Evolutionary conservation across 805 yeast genomes (phyloP).

Genomic region (Saturnispora serradocipensis): DNA sequence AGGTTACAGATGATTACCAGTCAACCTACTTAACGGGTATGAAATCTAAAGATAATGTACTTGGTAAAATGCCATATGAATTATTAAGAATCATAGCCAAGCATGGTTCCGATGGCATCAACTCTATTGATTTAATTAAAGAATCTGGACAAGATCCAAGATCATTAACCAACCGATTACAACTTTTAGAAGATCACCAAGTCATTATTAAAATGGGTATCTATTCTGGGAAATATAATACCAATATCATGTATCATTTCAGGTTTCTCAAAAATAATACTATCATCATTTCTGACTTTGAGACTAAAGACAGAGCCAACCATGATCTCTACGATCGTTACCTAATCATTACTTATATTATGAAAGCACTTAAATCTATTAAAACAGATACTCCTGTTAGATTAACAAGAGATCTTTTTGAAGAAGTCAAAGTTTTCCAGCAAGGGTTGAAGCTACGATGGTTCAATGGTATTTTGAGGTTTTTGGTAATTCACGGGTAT

Average conservation of each 20-base stretch:
- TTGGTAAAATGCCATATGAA: constrained; percentile 50
- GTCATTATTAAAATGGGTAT: constrained; percentile 34
- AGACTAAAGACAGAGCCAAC: constrained; percentile 11
- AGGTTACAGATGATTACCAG: constrained; percentile 45
- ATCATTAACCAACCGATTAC: constrained; percentile 56
- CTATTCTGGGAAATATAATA: constrained; percentile 38
- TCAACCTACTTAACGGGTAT: constrained; percentile 52
- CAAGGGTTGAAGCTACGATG: constrained; percentile 28
- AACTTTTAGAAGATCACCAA: constrained; percentile 41
- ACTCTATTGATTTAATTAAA: constrained; percentile 46
- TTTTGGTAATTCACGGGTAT: constrained; percentile 34
- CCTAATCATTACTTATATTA: constrained; percentile 27
- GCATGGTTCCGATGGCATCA: constrained; percentile 46
- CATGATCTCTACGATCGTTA: constrained; percentile 14
- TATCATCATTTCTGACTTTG: not conserved
- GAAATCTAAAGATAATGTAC: constrained; percentile 37
- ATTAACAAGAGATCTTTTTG: constrained; percentile 49
- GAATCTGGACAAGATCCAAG: constrained; percentile 62
- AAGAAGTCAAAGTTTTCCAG: constrained; percentile 43
- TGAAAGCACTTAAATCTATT: constrained; percentile 44
- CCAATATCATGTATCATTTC: constrained; percentile 44
- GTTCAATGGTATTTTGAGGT: constrained; percentile 36
- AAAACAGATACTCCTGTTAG: constrained; percentile 45
- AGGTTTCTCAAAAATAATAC: constrained; percentile 27
- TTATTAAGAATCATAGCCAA: constrained; percentile 53